phyloP scores from a whole-genome alignment of 1,284 basidiomycete genomes.

The Xerocomus tenax region DNA sequence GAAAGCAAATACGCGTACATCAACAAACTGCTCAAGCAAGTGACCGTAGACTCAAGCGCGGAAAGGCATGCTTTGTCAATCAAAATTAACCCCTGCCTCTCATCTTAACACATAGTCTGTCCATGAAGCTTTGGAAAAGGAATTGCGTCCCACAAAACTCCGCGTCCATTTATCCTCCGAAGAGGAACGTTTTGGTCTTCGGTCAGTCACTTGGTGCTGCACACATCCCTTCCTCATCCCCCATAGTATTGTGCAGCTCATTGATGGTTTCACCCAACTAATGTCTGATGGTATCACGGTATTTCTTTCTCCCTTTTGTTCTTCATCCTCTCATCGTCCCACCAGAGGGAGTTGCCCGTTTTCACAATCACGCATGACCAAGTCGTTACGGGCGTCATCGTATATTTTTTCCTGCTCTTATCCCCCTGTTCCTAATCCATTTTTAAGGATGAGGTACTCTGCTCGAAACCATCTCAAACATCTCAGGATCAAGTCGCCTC shows the following conservation, averaged over 20 bases:
- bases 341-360: conserved; percentile 64
- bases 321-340: not conserved
- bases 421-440: conserved; percentile 2
- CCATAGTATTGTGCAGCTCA: conserved; percentile 55
- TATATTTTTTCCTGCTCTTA: conserved; percentile 29
- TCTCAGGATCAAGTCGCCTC: not conserved
- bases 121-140: conserved; percentile 72
- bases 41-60: conserved; percentile 50
- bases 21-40: conserved; percentile 51
- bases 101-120: conserved; percentile 41
- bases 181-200: conserved; percentile 69
- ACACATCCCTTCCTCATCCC: not conserved
- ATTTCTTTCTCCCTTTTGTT: not conserved
- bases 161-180: conserved; percentile 40
- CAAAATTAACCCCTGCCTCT: not conserved
- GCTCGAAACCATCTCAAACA: not conserved
- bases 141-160: conserved; percentile 58
- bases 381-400: conserved; percentile 58
- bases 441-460: conserved; percentile 37
- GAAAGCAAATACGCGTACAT: conserved; percentile 61
- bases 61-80: conserved; percentile 41
- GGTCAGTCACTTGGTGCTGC: conserved; percentile 33
- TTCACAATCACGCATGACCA: conserved; percentile 56
- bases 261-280: conserved; percentile 47
- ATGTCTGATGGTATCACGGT: conserved; percentile 45